Conservation (phyloP, 352 stramenopile genomes). For the Aphanomyces stellatus region DNA sequence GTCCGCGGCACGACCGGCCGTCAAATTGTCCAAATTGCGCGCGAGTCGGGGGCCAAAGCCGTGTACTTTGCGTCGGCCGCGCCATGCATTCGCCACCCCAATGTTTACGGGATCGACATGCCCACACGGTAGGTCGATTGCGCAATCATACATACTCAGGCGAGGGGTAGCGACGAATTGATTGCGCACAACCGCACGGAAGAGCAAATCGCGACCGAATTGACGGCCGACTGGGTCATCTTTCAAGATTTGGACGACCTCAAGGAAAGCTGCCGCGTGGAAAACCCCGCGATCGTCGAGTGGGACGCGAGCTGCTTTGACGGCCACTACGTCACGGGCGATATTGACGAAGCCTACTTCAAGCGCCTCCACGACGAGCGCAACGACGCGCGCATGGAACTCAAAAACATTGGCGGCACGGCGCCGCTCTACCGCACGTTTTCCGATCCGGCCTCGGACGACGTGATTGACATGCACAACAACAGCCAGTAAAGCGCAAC, state of each 20-base stretch:
- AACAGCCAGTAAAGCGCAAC: slow-evolving; percentile 73
- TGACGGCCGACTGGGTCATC: slow-evolving; percentile 95
- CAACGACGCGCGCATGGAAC: slow-evolving; percentile 73
- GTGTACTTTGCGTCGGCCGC: slow-evolving; percentile 96
- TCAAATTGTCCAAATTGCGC: slow-evolving; percentile 98
- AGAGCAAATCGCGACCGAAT: slow-evolving; percentile 89
- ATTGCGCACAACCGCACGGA: slow-evolving; percentile 94
- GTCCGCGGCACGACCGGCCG: slow-evolving; percentile 97
- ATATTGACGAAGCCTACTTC: slow-evolving; percentile 84
- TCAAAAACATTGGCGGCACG: slow-evolving; percentile 62
- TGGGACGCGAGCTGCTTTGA: slow-evolving; percentile 98
- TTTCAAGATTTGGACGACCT: slow-evolving; percentile 91
- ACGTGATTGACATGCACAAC: slow-evolving; percentile 87
- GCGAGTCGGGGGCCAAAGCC: slow-evolving; percentile 94
- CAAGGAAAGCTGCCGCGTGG: slow-evolving; percentile 74
- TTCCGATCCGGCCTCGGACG: slow-evolving; percentile 57
- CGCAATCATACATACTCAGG: neutral
- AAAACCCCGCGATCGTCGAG: slow-evolving; percentile 50
- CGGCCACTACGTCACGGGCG: slow-evolving; percentile 93
- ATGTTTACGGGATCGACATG: slow-evolving; percentile 99
- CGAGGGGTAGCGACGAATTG: slow-evolving; percentile 86
- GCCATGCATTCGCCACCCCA: slow-evolving; percentile 97
- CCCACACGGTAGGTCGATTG: slow-evolving; percentile 60
- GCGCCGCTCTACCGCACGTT: slow-evolving; percentile 68
- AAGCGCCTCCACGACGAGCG: slow-evolving; percentile 66